Conservation (phyloP, 371 early-diverging fungal species). For the Thermomucor indicae-seudaticae region DNA sequence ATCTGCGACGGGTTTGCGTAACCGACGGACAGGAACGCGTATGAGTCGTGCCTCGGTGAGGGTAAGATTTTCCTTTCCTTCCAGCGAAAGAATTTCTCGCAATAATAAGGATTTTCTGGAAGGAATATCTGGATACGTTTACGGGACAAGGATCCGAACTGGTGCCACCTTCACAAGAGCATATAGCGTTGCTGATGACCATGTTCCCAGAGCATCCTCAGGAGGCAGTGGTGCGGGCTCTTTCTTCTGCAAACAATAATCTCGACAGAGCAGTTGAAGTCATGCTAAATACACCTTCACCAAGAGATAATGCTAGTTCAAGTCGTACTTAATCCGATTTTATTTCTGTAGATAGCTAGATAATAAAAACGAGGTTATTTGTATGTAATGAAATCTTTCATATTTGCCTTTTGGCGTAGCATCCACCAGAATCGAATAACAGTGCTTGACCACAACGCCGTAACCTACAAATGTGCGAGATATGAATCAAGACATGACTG, state of each 20-base stretch:
- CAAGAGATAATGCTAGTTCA: too few relatives aligned
- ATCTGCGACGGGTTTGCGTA: conserved; percentile 23
- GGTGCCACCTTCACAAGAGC: conserved; percentile 40
- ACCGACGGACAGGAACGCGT: conserved; percentile 14
- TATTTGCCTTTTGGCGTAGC: too few relatives aligned
- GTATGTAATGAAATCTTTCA: too few relatives aligned
- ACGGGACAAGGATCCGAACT: conserved; percentile 31
- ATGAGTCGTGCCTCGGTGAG: background rate
- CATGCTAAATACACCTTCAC: conserved; percentile 41
- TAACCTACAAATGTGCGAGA: background rate
- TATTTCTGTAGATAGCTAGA: too few relatives aligned
- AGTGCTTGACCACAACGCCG: conserved; percentile 19
- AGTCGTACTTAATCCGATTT: too few relatives aligned
- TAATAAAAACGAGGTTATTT: too few relatives aligned
- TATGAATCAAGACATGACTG: background rate
- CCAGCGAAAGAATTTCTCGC: too few relatives aligned
- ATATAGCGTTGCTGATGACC: conserved; percentile 43
- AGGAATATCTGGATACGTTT: conserved; percentile 56
- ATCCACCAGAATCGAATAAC: conserved; percentile 19
- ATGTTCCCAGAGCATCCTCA: conserved; percentile 59
- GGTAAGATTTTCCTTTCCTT: too few relatives aligned
- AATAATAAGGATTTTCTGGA: background rate
- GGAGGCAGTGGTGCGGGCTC: conserved; percentile 50
- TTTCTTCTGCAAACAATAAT: conserved; percentile 52
- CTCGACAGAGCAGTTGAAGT: conserved; percentile 55